Evolutionary conservation across 305 asterid species (phyloP), one percentile per base, ranked within the genome.

Genomic region (Striga hermonthica): DNA sequence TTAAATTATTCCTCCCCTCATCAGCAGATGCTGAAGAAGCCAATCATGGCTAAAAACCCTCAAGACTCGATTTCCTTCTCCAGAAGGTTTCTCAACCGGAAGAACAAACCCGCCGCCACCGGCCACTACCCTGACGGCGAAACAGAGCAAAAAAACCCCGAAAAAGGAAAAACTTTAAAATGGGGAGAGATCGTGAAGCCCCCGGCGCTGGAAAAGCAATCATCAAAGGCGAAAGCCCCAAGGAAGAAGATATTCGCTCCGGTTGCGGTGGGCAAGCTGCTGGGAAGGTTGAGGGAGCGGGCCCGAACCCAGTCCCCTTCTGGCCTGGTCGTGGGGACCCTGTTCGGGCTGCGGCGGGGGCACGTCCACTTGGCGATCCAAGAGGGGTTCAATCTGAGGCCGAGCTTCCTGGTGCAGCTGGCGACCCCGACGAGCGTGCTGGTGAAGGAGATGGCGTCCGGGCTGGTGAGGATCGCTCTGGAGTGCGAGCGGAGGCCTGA

Each of bases 391-490:
- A 85, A 76, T 60, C 67, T 55, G 36, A 59, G 56, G 35, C 99
- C 97, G 7, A 85, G 86, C 0, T 90, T 93, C 22, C 65, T 93
- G 1, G 96, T 93, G 1, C 94, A 93, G 58, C 72, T 93, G 4
- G 95, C 96, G 0, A 86, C 93, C 1, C 94, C 95, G 0, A 93
- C 95, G 1, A 88, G 88, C 72, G 71, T 77, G 16, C 80, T 93
- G 4, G 95, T 93, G 14, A 82, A 79, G 64, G 99, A 93, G 66
- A 90, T 88, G 97, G 95, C 97, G 7, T 86, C 95, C 3, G 99
- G 99, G 60, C 71, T 82, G 37, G 99, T 93, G 22, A 70, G 97
- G n/a, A 81, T 90, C 37, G 97, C 95, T 7, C 77, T 90, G 47
- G 96, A 86, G 70, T 82, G 95, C 50, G 96, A 85, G n/a, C 79